Evolutionary conservation across 257 asterid species (phyloP).

Genomic region (Fraxinus anomala): DNA sequence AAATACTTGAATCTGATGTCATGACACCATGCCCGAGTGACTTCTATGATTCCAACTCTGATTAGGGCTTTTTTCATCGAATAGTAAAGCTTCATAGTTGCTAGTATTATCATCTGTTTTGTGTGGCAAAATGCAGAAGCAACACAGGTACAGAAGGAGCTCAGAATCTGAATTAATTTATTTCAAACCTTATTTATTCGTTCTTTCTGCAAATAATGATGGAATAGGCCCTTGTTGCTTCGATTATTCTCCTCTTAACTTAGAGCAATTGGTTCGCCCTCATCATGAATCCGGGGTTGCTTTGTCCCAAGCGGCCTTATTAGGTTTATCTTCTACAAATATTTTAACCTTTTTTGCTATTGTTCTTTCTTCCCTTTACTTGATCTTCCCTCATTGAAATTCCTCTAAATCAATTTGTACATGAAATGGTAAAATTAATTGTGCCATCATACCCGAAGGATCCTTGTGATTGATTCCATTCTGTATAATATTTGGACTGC

Average conservation of each 20-base stretch:
- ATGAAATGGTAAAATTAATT: constrained; percentile 38
- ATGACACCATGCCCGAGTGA: constrained; percentile 95
- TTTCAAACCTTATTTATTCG: constrained; percentile 37
- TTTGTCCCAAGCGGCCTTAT: constrained; percentile 16
- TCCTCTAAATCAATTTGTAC: constrained; percentile 38
- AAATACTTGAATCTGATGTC: constrained; percentile 86
- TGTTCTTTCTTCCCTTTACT: constrained; percentile 22
- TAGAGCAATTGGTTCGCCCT: constrained; percentile 28
- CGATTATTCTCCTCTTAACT: constrained; percentile 25
- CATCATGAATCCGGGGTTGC: constrained; percentile 29
- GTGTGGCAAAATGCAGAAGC: constrained; percentile 35
- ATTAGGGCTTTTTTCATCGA: constrained; percentile 38
- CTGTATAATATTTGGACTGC: constrained; percentile 36
- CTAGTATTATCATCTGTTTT: constrained; percentile 31
- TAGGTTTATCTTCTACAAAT: constrained; percentile 20
- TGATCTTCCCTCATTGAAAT: constrained; percentile 24
- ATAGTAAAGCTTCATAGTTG: constrained; percentile 8
- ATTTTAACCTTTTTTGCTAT: constrained; percentile 10
- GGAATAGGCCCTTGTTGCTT: constrained; percentile 31
- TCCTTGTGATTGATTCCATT: constrained; percentile 27
- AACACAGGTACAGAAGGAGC: constrained; percentile 31
- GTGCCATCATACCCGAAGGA: constrained; percentile 22
- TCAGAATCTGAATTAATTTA: constrained; percentile 32
- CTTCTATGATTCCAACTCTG: constrained; percentile 84
- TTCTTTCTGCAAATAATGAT: constrained; percentile 49